These are phyloP conservation scores for Liriodendron chinense DNA, from an alignment of 164 flowering plant genomes.

Conservation along the genomic window DNA sequence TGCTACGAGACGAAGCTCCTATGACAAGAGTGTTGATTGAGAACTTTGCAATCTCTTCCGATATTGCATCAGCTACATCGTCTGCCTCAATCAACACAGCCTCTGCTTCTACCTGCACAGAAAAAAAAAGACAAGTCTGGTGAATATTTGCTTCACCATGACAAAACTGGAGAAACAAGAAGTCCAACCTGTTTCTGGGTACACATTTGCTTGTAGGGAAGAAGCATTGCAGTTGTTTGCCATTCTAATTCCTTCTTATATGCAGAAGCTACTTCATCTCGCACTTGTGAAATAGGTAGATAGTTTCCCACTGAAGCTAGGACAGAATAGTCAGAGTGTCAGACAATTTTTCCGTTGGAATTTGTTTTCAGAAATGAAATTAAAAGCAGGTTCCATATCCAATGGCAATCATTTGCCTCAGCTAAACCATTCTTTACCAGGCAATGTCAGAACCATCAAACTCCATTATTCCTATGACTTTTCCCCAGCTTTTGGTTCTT, in stretches of 20 bases:
- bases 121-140: constrained; percentile 7
- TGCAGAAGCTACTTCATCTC: constrained; percentile 67
- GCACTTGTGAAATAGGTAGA: constrained; percentile 62
- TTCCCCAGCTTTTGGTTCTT: not conserved
- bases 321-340: not conserved
- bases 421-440: not conserved
- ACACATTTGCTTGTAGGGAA: constrained; percentile 57
- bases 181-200: constrained; percentile 45
- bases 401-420: too few relatives aligned
- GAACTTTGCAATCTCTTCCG: constrained; percentile 42
- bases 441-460: not conserved
- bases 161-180: not conserved
- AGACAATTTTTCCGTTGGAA: not conserved
- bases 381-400: too few relatives aligned
- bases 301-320: constrained; percentile 64
- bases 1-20: constrained; percentile 58
- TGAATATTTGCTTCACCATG: not conserved
- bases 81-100: constrained; percentile 61
- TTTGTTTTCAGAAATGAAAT: too few relatives aligned
- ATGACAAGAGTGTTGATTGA: constrained; percentile 58
- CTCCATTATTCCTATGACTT: not conserved
- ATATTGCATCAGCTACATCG: constrained; percentile 62
- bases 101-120: constrained; percentile 62
- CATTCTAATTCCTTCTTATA: constrained; percentile 63
- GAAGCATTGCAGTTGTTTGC: constrained; percentile 54